Conservation (phyloP, 2,329 filamentous ascomycete species). For the Beauveria sp. region DNA sequence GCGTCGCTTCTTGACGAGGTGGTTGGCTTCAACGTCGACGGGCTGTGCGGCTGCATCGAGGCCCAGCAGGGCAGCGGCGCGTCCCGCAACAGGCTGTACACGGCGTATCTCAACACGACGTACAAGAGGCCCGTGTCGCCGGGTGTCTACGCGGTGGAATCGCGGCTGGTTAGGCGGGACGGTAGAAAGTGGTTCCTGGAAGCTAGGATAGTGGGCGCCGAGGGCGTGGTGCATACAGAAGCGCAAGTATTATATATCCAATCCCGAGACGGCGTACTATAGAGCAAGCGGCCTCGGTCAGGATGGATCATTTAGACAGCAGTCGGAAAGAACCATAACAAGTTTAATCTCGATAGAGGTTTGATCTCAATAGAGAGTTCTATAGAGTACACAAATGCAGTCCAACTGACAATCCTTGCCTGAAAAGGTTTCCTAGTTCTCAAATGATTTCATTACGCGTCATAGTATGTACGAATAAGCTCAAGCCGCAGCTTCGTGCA, state of each 20-base stretch:
- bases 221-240: neutral
- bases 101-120: constrained; percentile 1
- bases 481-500: neutral
- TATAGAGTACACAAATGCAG: neutral
- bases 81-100: neutral
- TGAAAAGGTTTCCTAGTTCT: neutral
- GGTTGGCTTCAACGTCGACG: neutral
- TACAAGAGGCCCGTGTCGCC: constrained; percentile 3
- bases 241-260: constrained; percentile 4
- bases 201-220: neutral
- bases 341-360: no score
- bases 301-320: no score
- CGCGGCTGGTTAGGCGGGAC: neutral
- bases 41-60: neutral
- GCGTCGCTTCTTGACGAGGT: constrained; percentile 6
- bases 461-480: neutral
- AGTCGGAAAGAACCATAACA: no score
- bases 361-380: no score
- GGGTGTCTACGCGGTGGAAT: constrained; percentile 2
- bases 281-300: neutral
- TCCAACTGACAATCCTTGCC: neutral
- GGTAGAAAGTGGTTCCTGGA: constrained; percentile 6
- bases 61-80: neutral
- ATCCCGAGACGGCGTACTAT: neutral
- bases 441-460: neutral